A percentile compares a stretch with the other conserved stretches of the same genome.
These are phyloP conservation scores for Aureobasidium sp. DNA, from an alignment of 2,329 filamentous ascomycete species.

Conservation along the genomic window DNA sequence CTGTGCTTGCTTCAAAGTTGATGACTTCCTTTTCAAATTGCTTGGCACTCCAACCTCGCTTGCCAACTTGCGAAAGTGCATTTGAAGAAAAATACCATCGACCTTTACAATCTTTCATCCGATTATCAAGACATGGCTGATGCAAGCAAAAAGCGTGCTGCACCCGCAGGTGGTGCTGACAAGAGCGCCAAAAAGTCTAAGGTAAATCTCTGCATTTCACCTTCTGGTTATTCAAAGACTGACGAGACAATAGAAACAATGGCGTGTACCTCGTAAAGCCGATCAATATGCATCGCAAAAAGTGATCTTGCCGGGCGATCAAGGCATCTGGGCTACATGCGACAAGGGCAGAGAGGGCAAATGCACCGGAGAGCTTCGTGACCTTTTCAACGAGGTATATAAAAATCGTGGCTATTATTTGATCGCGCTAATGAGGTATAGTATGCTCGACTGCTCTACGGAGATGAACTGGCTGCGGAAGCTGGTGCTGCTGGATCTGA, in stretches of 20 bases:
- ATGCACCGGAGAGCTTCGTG: slow-evolving; percentile 59
- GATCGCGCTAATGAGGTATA: background rate
- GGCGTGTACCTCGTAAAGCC: slow-evolving; percentile 9
- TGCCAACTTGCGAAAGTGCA: background rate
- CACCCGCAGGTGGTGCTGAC: slow-evolving; percentile 8
- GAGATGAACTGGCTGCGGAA: slow-evolving; percentile 20
- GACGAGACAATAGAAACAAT: slow-evolving; percentile 8
- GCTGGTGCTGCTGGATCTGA: slow-evolving; percentile 36
- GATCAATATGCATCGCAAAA: background rate
- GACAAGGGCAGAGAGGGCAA: slow-evolving; percentile 64
- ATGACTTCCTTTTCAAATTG: background rate
- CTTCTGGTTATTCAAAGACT: background rate
- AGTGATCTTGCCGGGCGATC: slow-evolving; percentile 58
- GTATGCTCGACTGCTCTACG: slow-evolving; percentile 9
- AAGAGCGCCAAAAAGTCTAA: slow-evolving; percentile 16
- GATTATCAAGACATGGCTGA: slow-evolving; percentile 11
- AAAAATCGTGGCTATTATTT: background rate
- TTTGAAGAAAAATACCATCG: background rate
- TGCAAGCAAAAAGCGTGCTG: slow-evolving; percentile 19
- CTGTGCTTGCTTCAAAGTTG: background rate
- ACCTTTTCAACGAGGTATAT: slow-evolving; percentile 51
- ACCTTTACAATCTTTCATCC: background rate
- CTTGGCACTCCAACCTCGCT: slow-evolving; percentile 11
- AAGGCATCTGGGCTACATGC: slow-evolving; percentile 73
- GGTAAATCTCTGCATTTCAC: slow-evolving; percentile 7